Evolutionary conservation across 768 basidiomycete genomes (phyloP), one percentile per base, ranked within the genome.

Genomic region (Phaeotremella skinneri): DNA sequence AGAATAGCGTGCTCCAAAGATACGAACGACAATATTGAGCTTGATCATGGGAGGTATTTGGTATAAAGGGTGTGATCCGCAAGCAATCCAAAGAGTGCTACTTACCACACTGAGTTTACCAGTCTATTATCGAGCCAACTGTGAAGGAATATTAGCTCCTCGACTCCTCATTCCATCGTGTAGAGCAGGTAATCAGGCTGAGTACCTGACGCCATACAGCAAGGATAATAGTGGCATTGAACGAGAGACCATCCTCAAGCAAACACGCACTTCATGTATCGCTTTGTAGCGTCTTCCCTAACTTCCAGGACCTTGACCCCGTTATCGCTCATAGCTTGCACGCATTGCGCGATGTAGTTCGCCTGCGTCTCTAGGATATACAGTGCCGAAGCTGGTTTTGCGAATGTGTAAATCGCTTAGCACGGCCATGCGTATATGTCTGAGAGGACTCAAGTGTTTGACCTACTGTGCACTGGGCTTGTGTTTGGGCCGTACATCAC

Each of bases 351-450:
- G 42, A 64, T 64, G 48, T 67, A 67, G 1, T 55, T 31, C 14
- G 63, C 62, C 29, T 62, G 62, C 4, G 56, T 54, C 50, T 67
- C 66, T 43, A 67, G 51, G 31, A 42, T 49, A 42, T 48, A 58
- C 23, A 67, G 29, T 17, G 59, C 62, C 29, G 61, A 63, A 45
- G 50, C 56, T 58, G 56, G 4, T 20, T 27, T 26, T 29, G 23
- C 31, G n/a, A n/a, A 27, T 21, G 55, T 32, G n/a, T 56, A 13
- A 27, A n/a, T n/a, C n/a, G n/a, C n/a, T n/a, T n/a, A n/a, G n/a
- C n/a, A n/a, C n/a, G n/a, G n/a, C n/a, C n/a, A n/a, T n/a, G n/a
- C n/a, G n/a, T n/a, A n/a, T 16, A 9, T 23, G 13, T 48, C 26
- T 29, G 49, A 51, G 11, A 16, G 37, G 49, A 21, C 11, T 21